These are phyloP conservation scores for Phyllosticta capitalensis DNA, from an alignment of 2,329 filamentous ascomycete genomes.

Conservation along the genomic window DNA sequence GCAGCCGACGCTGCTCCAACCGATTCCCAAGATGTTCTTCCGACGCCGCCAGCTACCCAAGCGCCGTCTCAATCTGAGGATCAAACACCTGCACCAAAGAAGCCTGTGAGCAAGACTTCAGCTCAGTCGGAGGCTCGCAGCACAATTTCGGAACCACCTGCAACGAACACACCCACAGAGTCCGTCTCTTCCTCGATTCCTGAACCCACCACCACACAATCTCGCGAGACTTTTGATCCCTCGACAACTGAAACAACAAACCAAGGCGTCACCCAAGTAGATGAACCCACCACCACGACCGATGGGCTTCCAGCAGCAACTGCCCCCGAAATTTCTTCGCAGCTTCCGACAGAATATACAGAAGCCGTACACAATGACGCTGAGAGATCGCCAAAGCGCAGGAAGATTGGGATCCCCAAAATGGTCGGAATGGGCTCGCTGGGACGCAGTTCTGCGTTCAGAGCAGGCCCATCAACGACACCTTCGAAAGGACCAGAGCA, in stretches of 20 bases:
- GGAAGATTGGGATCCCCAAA: not conserved
- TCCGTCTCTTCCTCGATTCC: not conserved
- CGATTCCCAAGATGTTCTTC: constrained; percentile 1
- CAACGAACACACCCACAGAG: not conserved
- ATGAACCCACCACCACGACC: not conserved
- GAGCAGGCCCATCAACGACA: not conserved
- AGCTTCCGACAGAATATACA: not conserved
- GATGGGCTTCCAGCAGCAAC: not conserved
- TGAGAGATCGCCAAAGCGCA: constrained; percentile 8
- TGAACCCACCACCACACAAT: not conserved
- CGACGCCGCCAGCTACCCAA: constrained; percentile 9
- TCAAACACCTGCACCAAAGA: not conserved
- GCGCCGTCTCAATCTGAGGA: not conserved
- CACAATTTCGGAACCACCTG: not conserved
- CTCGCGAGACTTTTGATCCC: not conserved
- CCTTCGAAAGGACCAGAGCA: not conserved
- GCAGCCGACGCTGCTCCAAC: constrained; percentile 13
- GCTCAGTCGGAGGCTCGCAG: not conserved
- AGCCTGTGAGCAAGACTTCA: not conserved
- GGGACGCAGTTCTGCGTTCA: not conserved
- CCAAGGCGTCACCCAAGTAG: not conserved
- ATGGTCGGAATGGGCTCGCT: not conserved
- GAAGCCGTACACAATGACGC: not conserved
- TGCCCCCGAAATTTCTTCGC: not conserved
- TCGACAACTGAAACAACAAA: not conserved